Conservation (phyloP, 441 rosid genomes). For the Omphalea diandra region DNA sequence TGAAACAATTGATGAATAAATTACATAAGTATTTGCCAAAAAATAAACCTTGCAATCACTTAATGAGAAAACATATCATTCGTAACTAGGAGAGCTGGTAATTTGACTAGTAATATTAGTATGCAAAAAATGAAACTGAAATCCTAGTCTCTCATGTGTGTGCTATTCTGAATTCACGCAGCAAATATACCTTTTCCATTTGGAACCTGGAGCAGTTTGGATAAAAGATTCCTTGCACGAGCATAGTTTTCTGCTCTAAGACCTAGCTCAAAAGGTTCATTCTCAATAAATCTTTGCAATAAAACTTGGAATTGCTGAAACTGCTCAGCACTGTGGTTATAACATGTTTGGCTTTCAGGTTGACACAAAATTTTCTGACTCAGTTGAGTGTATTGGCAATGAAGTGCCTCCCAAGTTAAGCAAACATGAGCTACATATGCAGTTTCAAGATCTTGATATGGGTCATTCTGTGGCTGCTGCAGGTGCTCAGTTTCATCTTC, state of each 20-base stretch:
- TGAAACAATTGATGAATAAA: constrained; percentile 26
- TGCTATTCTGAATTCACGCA: background rate
- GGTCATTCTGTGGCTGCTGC: constrained; percentile 48
- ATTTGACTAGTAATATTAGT: background rate
- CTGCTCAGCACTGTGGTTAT: constrained; percentile 80
- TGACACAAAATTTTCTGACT: constrained; percentile 67
- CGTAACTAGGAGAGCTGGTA: background rate
- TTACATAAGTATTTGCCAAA: background rate
- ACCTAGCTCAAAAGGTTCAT: constrained; percentile 89
- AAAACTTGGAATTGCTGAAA: constrained; percentile 92
- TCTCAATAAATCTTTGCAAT: constrained; percentile 88
- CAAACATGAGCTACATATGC: constrained; percentile 95
- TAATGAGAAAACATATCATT: background rate
- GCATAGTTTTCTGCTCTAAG: constrained; percentile 66
- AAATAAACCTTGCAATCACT: background rate
- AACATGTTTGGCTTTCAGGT: constrained; percentile 59
- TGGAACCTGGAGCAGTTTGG: constrained; percentile 89
- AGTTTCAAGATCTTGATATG: constrained; percentile 73
- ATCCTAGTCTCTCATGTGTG: no score
- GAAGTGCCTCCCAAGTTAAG: constrained; percentile 98
- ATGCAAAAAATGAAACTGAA: background rate
- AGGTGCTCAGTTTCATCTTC: constrained; percentile 64
- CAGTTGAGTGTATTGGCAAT: constrained; percentile 88
- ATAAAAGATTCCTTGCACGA: constrained; percentile 72
- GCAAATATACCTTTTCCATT: constrained; percentile 60